Base-by-base conservation (phyloP, 2,329 filamentous ascomycete species). In the Cercospora zeae-maydis region DNA sequence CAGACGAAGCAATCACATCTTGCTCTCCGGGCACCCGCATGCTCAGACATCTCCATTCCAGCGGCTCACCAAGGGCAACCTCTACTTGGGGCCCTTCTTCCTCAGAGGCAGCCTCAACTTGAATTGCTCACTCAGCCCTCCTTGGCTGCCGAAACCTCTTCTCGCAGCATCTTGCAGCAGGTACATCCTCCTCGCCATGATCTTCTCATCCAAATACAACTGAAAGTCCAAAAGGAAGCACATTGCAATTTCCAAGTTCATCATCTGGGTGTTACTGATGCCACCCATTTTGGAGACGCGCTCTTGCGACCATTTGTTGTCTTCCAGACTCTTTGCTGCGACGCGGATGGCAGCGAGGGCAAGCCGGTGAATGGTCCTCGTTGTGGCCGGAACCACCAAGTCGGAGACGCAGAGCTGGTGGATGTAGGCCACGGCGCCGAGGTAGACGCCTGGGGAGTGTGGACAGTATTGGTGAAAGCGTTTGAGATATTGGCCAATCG, bases 241-340 rank as follows among this genome's bases (percentile, higher is more conserved):
- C 10, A 83, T 73, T 52, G 89, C 92, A 65, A 98, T 90, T 80
- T 98, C 95, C 45, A 98, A 79, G 63, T 90, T 84, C 42, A 90
- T 89, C 57, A 99, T 82, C 77, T 98, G 92, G 16, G 81, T 80
- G 73, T 91, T 89, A 72, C 86, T 91, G 14, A 98, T 92, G 16
- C 93, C 93, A 45, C 95, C 93, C 1, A 98, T 93, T 67, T 88
- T 89, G 16, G 93, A 88, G 68, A 97, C 87, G 60, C 92, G 89
- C 63, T 83, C 83, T 78, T 97, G 93, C 8, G 91, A 86, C 78
- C 96, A 96, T 69, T 88, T 90, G 59, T 93, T 83, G 75, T 98
- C 93, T 76, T 99, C 93, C n/a, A 97, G 80, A 0, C 92, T 91
- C 78, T 98, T 99, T 85, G 93, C 95, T 13, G 93, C 92, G 3